Evolutionary conservation across 495 filamentous ascomycete genomes (phyloP).

Genomic region (Penicillium arizonense): DNA sequence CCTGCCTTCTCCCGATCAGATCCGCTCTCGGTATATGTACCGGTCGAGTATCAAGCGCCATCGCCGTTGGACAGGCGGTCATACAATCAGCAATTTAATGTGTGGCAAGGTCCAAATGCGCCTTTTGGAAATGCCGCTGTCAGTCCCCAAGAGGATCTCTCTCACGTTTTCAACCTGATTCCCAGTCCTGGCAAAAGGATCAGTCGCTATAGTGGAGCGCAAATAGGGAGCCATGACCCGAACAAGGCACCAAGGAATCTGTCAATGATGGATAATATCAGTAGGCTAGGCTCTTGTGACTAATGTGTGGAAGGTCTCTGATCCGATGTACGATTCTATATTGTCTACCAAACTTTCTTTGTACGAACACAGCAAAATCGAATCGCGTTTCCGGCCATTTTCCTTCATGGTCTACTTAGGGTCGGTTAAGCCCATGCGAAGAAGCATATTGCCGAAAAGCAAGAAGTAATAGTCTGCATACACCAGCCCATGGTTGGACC

Average conservation of each 20-base stretch:
- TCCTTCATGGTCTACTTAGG: no score
- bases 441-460: slow-evolving; percentile 42
- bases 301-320: no score
- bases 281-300: no score
- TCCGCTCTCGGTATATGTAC: slow-evolving; percentile 1
- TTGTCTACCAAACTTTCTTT: no score
- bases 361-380: no score
- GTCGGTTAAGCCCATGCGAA: slow-evolving; percentile 8
- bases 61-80: neutral
- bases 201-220: slow-evolving; percentile 11
- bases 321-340: no score
- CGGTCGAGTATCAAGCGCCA: neutral
- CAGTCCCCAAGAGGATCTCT: slow-evolving; percentile 6
- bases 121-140: neutral
- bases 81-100: neutral
- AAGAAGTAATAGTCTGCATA: slow-evolving; percentile 52
- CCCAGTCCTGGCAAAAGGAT: slow-evolving; percentile 16
- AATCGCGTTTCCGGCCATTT: no score
- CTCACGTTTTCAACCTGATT: neutral
- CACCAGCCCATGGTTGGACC: slow-evolving; percentile 44
- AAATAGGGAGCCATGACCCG: neutral
- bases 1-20: slow-evolving; percentile 1
- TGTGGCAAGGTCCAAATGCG: slow-evolving; percentile 4
- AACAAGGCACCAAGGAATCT: neutral
- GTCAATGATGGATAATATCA: no score